These are phyloP conservation scores for Sclerospora graminicola DNA, from an alignment of 352 stramenopile species.

Conservation along the genomic window DNA sequence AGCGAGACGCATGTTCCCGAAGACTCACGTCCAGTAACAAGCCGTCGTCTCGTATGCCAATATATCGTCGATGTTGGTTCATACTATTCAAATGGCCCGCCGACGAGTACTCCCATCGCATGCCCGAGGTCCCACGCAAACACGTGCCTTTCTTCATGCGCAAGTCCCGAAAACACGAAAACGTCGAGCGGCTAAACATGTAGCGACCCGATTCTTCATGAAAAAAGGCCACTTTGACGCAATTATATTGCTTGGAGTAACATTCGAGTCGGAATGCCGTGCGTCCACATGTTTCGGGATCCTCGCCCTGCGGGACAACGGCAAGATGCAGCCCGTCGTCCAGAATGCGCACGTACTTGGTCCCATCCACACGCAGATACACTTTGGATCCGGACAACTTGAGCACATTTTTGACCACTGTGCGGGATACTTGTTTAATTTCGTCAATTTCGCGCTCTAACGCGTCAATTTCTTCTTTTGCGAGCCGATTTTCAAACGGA, in stretches of 20 bases:
- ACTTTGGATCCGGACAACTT: constrained; percentile 40
- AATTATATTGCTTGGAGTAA: constrained; percentile 71
- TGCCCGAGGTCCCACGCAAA: constrained; percentile 42
- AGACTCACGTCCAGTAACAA: constrained; percentile 61
- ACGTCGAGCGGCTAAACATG: constrained; percentile 67
- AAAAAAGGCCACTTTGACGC: constrained; percentile 66
- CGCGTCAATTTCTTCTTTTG: constrained; percentile 53
- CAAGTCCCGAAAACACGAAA: constrained; percentile 64
- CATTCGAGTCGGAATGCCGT: constrained; percentile 48
- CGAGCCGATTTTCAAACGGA: constrained; percentile 49
- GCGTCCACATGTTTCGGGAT: constrained; percentile 26
- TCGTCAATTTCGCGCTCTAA: constrained; percentile 51
- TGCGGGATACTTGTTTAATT: constrained; percentile 45
- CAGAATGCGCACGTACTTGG: constrained; percentile 37
- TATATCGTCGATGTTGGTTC: constrained; percentile 72
- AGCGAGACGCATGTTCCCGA: constrained; percentile 46
- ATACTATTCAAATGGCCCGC: constrained; percentile 62
- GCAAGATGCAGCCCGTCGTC: constrained; percentile 35
- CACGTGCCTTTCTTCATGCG: constrained; percentile 63
- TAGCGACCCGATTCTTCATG: constrained; percentile 44
- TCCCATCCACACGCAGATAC: constrained; percentile 51
- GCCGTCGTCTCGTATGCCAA: constrained; percentile 47
- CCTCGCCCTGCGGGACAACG: constrained; percentile 27
- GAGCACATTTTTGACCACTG: constrained; percentile 53
- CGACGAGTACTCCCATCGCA: constrained; percentile 62